Base-by-base conservation (phyloP, 129 eudicot genomes). In the Ambrosia trifida region DNA sequence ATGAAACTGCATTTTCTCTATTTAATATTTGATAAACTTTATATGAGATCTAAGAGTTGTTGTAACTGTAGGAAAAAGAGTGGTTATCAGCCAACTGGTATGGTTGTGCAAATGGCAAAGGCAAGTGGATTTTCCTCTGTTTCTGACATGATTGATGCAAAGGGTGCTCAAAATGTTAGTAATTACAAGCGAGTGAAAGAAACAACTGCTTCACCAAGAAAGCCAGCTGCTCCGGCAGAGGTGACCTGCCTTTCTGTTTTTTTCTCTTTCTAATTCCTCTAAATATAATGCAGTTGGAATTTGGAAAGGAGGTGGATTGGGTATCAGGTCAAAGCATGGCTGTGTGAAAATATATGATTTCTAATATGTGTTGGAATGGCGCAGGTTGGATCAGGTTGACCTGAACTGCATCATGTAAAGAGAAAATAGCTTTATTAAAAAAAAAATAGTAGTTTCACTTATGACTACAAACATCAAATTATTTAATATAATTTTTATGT, bases 71-170 rank as follows among this genome's bases (percentile, higher is more conserved):
- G 99, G 99, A 95, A 95, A 71, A 90, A 83, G 76, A 83, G 81
- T 20, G 97, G 99, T 67, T 85, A 76, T 28, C 84, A 79, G 51
- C 99, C 99, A 68, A 90, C 96, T 31, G 99, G 99, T 33, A 64
- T 73, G 18, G 86, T 90, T 35, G 52, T 49, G 8, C 86, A 68
- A 49, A 76, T 78, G 76, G 97, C 97, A 20, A 95, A 88, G 80
- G 87, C 89, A 61, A 76, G 76, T 20, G 99, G 97, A 30, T 95
- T 78, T 88, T 81, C 97, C 1, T 95, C 96, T 33, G 99, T 95
- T 75, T 90, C 96, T 3, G 94, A 86, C 57, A 58, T 90, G 91
- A 78, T 95, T 68, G 83, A 76, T 52, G 86, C 71, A 73, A 84
- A 74, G 38, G 92, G 96, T 28, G 79, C 73, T 67, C 66, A 68